Evolutionary conservation across 208 protist genomes (phyloP).

Genomic region (Trypanosomatidae sp.): DNA sequence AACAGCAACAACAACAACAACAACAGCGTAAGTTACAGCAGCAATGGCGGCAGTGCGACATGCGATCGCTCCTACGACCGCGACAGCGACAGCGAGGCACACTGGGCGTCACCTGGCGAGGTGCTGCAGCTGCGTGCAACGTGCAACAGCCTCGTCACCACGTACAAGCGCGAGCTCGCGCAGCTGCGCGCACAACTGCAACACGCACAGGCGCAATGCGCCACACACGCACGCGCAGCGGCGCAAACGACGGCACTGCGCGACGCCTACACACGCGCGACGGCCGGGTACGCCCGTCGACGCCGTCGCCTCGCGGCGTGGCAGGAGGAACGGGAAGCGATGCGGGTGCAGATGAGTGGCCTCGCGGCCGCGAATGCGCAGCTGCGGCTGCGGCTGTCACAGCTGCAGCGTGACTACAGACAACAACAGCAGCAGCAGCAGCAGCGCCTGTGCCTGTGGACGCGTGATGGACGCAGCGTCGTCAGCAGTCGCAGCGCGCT

Average conservation of each 20-base stretch:
- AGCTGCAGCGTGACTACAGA: no score
- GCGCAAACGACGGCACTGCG: constrained; percentile 13
- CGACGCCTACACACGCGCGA: constrained; percentile 20
- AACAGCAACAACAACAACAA: no score
- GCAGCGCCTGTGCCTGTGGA: no score
- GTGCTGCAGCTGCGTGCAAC: constrained; percentile 41
- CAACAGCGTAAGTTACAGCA: no score
- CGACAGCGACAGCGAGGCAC: no score
- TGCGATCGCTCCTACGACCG: no score
- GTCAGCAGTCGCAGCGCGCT: no score
- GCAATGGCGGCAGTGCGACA: no score
- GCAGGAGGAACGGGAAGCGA: constrained; percentile 41
- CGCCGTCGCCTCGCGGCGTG: constrained; percentile 17
- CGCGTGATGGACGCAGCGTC: no score
- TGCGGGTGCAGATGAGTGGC: constrained; percentile 37
- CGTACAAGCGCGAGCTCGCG: constrained; percentile 21
- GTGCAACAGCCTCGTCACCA: constrained; percentile 11
- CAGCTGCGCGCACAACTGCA: constrained; percentile 14
- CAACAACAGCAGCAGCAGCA: no score
- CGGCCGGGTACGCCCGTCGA: constrained; percentile 8
- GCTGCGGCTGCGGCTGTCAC: constrained; percentile 18
- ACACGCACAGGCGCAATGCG: constrained; percentile 11
- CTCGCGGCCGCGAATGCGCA: constrained; percentile 52
- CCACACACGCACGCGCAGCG: constrained; percentile 11
- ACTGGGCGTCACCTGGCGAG: constrained; percentile 70